These are phyloP conservation scores for Ceratobasidium sp. DNA, from an alignment of 1,284 basidiomycete genomes.

Conservation along the genomic window DNA sequence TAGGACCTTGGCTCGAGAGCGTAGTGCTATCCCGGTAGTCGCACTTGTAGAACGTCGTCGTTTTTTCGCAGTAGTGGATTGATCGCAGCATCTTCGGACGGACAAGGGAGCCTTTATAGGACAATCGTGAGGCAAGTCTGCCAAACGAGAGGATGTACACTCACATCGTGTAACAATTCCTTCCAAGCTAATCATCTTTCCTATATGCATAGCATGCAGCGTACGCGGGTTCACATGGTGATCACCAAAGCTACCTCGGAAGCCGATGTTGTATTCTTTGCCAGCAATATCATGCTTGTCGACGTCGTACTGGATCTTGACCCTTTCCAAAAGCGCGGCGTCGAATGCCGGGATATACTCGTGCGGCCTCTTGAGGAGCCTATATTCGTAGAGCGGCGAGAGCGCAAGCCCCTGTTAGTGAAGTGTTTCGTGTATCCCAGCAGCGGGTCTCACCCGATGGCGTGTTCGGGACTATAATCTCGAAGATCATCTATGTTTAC, in stretches of 20 bases:
- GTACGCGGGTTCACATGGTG: constrained; percentile 98
- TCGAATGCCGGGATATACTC: constrained; percentile 95
- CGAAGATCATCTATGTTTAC: constrained; percentile 98
- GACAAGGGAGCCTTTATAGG: constrained; percentile 78
- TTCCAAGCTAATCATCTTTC: constrained; percentile 97
- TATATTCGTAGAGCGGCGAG: constrained; percentile 53
- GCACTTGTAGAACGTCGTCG: constrained; percentile 85
- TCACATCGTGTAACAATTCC: constrained; percentile 96
- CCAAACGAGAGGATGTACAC: constrained; percentile 49
- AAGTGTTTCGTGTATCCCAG: neutral
- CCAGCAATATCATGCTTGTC: constrained; percentile 86
- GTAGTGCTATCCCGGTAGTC: constrained; percentile 95
- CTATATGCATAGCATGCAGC: constrained; percentile 87
- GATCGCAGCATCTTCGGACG: constrained; percentile 99
- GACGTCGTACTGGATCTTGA: constrained; percentile 80
- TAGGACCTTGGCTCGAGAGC: constrained; percentile 88
- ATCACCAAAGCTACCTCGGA: constrained; percentile 98
- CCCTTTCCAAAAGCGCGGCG: constrained; percentile 80
- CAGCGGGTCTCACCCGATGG: constrained; percentile 58
- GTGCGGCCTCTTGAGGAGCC: constrained; percentile 88
- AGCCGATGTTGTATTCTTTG: constrained; percentile 89
- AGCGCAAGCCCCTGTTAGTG: neutral
- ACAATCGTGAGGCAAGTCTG: constrained; percentile 1
- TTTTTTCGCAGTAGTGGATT: constrained; percentile 93
- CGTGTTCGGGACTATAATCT: constrained; percentile 88